Evolutionary conservation across 805 yeast species (phyloP).

Genomic region (Hanseniaspora guilliermondii): DNA sequence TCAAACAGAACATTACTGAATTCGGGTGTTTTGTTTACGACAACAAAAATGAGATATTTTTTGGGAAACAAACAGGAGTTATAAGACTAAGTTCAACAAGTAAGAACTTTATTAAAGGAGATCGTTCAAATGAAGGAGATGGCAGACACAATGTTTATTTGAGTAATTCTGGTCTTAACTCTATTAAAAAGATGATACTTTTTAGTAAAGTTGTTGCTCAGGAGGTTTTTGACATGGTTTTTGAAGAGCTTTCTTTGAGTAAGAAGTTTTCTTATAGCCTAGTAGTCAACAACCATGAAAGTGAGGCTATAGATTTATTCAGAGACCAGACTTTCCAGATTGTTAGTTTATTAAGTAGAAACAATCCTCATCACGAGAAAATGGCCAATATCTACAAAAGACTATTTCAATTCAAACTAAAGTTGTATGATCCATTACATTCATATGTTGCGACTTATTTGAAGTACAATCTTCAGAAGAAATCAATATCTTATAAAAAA

Average conservation of each 20-base stretch:
- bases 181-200: slow-evolving; percentile 76
- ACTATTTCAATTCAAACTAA: slow-evolving; percentile 34
- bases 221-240: slow-evolving; percentile 41
- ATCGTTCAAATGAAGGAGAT: neutral
- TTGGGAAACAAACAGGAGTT: slow-evolving; percentile 79
- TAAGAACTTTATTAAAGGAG: slow-evolving; percentile 3
- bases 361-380: slow-evolving; percentile 1
- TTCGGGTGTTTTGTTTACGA: slow-evolving; percentile 81
- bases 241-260: slow-evolving; percentile 31
- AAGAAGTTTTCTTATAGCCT: neutral
- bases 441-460: slow-evolving; percentile 68
- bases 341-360: neutral
- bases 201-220: slow-evolving; percentile 58
- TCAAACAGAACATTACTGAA: slow-evolving; percentile 56
- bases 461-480: slow-evolving; percentile 28
- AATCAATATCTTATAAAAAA: slow-evolving; percentile 47
- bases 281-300: neutral
- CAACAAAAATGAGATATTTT: slow-evolving; percentile 40
- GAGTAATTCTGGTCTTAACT: slow-evolving; percentile 50
- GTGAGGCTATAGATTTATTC: neutral
- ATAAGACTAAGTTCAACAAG: slow-evolving; percentile 54
- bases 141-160: neutral
- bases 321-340: slow-evolving; percentile 8
- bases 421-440: slow-evolving; percentile 77
- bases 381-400: neutral